Conservation (phyloP, 2,329 filamentous ascomycete species). For the Raffaelea deltoideospora region DNA sequence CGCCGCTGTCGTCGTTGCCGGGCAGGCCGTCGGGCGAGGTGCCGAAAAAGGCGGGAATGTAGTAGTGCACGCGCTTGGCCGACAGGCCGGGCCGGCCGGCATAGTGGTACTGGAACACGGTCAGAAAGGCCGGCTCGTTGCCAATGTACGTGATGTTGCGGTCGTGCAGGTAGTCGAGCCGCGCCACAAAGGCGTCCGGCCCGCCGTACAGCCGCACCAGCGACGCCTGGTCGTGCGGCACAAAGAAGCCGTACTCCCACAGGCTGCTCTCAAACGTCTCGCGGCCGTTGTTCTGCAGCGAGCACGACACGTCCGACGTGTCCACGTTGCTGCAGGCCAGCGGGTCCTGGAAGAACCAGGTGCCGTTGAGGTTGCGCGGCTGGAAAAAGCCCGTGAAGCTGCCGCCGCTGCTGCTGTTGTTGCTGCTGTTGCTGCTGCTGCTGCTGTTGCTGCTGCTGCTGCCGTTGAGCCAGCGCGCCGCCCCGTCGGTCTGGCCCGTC, state of each 20-base stretch:
- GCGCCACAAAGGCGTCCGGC: slow-evolving; percentile 35
- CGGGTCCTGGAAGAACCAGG: slow-evolving; percentile 55
- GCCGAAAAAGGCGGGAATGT: slow-evolving; percentile 50
- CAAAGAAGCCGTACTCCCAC: slow-evolving; percentile 59
- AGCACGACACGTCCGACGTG: slow-evolving; percentile 36
- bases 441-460: neutral
- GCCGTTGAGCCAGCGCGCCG: neutral
- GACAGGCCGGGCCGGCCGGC: slow-evolving; percentile 45
- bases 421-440: slow-evolving; percentile 29
- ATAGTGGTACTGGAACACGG: slow-evolving; percentile 56
- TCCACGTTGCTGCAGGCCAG: slow-evolving; percentile 44
- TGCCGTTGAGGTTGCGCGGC: slow-evolving; percentile 50
- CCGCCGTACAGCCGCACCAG: slow-evolving; percentile 48
- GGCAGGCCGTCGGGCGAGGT: slow-evolving; percentile 44
- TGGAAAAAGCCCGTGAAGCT: slow-evolving; percentile 58
- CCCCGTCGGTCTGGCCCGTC: slow-evolving; percentile 30
- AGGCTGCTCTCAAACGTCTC: slow-evolving; percentile 60
- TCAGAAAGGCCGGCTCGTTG: slow-evolving; percentile 45
- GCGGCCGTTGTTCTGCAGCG: slow-evolving; percentile 40
- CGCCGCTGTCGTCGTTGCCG: slow-evolving; percentile 56
- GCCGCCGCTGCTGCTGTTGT: slow-evolving; percentile 53
- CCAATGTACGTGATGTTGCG: slow-evolving; percentile 50
- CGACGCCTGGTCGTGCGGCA: slow-evolving; percentile 35
- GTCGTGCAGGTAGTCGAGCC: slow-evolving; percentile 51
- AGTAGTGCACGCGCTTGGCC: slow-evolving; percentile 40